These are phyloP conservation scores for Lotus japonicus DNA, from an alignment of 306 rosid genomes.

Conservation along the genomic window DNA sequence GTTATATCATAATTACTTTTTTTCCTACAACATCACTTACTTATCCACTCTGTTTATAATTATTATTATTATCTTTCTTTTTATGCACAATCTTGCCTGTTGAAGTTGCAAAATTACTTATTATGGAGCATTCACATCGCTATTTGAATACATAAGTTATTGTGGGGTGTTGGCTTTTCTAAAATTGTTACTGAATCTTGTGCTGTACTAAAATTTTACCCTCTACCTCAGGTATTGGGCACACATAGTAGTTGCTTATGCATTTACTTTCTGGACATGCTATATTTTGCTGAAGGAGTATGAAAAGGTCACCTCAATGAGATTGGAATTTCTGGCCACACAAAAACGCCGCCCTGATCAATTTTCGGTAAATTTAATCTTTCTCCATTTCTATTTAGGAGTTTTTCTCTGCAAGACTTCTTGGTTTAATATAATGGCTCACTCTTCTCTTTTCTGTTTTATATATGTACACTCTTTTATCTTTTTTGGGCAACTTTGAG, in stretches of 20 bases:
- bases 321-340: constrained; percentile 79
- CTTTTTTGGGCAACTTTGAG: background rate
- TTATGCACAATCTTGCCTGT: background rate
- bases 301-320: constrained; percentile 63
- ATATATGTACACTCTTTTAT: background rate
- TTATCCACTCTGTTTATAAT: background rate
- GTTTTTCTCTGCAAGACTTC: background rate
- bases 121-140: background rate
- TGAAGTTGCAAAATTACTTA: constrained; percentile 4
- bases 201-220: background rate
- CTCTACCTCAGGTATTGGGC: constrained; percentile 67
- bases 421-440: background rate
- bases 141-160: background rate
- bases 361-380: constrained; percentile 54
- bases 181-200: background rate
- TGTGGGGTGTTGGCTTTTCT: background rate
- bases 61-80: background rate
- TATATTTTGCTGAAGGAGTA: constrained; percentile 72
- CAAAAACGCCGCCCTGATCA: constrained; percentile 88
- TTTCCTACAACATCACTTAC: background rate
- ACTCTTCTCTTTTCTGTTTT: background rate
- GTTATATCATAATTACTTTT: background rate
- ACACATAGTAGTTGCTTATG: constrained; percentile 78
- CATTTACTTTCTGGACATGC: constrained; percentile 85
- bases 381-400: constrained; percentile 4